Evolutionary conservation across 2,329 filamentous ascomycete genomes (phyloP).

Genomic region (Talaromyces atroroseus): DNA sequence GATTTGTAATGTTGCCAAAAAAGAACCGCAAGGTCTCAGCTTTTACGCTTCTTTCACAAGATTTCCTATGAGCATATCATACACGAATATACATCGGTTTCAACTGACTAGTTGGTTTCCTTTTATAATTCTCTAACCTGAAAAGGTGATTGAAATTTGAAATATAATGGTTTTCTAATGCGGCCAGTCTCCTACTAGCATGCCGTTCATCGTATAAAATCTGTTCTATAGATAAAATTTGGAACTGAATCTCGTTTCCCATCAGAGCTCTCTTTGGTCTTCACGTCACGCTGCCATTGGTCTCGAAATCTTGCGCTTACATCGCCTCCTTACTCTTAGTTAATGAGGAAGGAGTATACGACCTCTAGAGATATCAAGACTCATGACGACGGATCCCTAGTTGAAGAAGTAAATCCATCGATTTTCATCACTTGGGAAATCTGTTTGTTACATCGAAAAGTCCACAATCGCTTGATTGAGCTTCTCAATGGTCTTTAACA

Average conservation of each 20-base stretch:
- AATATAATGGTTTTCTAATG: not conserved
- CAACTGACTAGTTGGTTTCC: not conserved
- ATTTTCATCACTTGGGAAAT: slow-evolving; percentile 32
- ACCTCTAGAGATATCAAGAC: slow-evolving; percentile 12
- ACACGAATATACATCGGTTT: too few species aligned
- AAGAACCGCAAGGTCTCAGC: too few species aligned
- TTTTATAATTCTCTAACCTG: not conserved
- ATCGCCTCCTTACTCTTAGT: slow-evolving; percentile 27
- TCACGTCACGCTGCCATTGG: slow-evolving; percentile 21
- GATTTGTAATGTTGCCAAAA: too few species aligned
- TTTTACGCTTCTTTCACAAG: too few species aligned
- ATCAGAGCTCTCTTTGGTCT: slow-evolving; percentile 41
- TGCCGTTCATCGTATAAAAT: not conserved
- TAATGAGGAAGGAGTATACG: slow-evolving; percentile 26
- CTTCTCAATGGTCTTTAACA: not conserved
- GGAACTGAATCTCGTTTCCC: slow-evolving; percentile 13
- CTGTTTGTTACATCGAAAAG: not conserved
- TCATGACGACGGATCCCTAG: slow-evolving; percentile 12
- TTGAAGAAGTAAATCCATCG: slow-evolving; percentile 21
- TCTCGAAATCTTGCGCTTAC: slow-evolving; percentile 4
- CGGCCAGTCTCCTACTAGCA: not conserved
- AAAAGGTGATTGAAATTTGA: not conserved
- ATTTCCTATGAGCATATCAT: too few species aligned
- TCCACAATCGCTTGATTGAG: not conserved
- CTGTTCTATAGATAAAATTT: not conserved